phyloP scores from a whole-genome alignment of 192 early-diverging fungal genomes.

The Coemansia sp. region DNA sequence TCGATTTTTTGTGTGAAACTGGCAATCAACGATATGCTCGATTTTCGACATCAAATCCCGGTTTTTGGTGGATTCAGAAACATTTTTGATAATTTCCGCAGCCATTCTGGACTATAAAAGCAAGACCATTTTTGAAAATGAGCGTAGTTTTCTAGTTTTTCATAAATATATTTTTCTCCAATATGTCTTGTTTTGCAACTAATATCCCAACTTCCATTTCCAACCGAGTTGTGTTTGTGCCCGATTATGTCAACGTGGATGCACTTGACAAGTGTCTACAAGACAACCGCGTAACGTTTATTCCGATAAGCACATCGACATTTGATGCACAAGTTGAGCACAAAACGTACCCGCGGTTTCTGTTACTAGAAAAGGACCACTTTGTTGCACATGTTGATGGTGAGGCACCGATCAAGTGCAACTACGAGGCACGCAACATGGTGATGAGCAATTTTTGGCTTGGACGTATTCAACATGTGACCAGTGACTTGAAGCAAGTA shows the following conservation, averaged over 20 bases:
- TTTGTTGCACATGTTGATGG: constrained; percentile 1
- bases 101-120: neutral
- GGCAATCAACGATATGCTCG: too few relatives aligned
- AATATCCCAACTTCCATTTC: neutral
- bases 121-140: neutral
- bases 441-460: neutral
- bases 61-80: too few relatives aligned
- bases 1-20: too few relatives aligned
- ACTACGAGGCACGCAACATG: constrained; percentile 7
- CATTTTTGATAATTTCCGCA: neutral
- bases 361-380: constrained; percentile 8
- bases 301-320: neutral
- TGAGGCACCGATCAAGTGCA: constrained; percentile 2
- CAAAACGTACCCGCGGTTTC: neutral
- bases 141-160: neutral
- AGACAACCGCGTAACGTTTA: neutral
- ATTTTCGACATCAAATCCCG: too few relatives aligned
- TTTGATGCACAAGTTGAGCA: constrained; percentile 4
- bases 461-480: neutral
- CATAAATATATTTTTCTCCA: neutral
- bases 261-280: constrained; percentile 7
- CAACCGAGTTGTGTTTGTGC: neutral
- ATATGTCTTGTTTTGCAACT: neutral
- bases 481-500: neutral
- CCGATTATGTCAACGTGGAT: constrained; percentile 7